Evolutionary conservation across 192 early-diverging fungal species (phyloP), one percentile per base, ranked within the genome.

Genomic region (Spinellus fusiger): DNA sequence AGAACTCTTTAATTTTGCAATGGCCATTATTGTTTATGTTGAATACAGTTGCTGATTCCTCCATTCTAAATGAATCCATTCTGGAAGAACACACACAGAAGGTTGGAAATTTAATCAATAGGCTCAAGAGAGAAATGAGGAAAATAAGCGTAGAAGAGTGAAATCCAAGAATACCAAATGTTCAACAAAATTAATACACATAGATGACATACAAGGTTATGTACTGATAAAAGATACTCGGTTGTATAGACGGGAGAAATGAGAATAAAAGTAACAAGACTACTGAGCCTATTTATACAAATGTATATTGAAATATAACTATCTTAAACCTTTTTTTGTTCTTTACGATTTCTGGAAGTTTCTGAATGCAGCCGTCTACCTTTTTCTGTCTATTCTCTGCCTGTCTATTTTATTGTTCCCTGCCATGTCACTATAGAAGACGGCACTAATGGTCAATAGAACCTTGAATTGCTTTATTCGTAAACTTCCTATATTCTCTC

Each of bases 1-100:
- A 53, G 33, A 66, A 72, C 28, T 29, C 62, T 40, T 34, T 2
- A 35, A 22, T 29, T 1, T 55, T 12, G 10, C 40, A 18, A 44
- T 44, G 40, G 18, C 40, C 40, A 18, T 12, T 12, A 18, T 44
- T 18, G 13, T 12, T 44, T 3, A 44, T 44, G 40, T 44, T 18
- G 10, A 44, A 44, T 44, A 18, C 15, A 2, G 40, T 44, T 12
- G 13, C 40, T 2, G 40, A 18, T 44, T 44, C 40, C 15, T 44
- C 10, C 40, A 44, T 44, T 12, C 40, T 18, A 44, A 44, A 44
- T 3, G 40, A 18, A n/a, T 44, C 40, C 40, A 44, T 44, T 44
- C 15, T 37, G 35, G 35, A 9, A 37, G 35, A 37, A 9, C 13
- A 13, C 13, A 9, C 7, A 13, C 13, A 9, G 35, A 9, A 13